phyloP scores from a whole-genome alignment of 2,329 filamentous ascomycete species.

The Fusarium tjaetaba region DNA sequence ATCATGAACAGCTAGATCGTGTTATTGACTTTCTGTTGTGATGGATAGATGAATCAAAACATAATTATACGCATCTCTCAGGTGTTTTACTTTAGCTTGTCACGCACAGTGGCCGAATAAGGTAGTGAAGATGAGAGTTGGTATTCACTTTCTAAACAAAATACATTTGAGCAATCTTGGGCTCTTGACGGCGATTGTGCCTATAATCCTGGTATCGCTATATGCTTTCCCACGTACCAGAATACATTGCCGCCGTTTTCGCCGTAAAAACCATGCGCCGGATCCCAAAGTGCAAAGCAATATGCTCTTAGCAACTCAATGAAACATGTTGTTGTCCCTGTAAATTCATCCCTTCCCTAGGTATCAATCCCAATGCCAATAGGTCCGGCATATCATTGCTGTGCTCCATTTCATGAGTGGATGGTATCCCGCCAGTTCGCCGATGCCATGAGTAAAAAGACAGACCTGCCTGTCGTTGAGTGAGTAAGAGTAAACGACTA shows the following conservation, averaged over 20 bases:
- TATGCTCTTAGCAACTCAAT: neutral
- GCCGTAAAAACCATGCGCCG: constrained; percentile 8
- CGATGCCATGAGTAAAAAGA: constrained; percentile 40
- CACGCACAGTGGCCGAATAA: neutral
- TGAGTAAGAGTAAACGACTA: constrained; percentile 19
- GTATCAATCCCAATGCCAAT: constrained; percentile 27
- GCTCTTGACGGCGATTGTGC: constrained; percentile 1
- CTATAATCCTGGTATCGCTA: neutral
- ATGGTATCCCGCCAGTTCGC: constrained; percentile 37
- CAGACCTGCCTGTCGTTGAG: constrained; percentile 34
- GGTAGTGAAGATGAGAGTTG: constrained; percentile 8
- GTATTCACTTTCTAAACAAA: constrained; percentile 5
- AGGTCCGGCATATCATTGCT: constrained; percentile 13
- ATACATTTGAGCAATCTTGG: constrained; percentile 23
- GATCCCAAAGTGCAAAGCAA: constrained; percentile 1
- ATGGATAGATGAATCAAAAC: constrained; percentile 12
- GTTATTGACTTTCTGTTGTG: constrained; percentile 3
- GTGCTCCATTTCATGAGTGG: constrained; percentile 20
- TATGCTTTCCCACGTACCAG: constrained; percentile 1
- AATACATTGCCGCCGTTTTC: constrained; percentile 11
- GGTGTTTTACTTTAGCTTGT: neutral
- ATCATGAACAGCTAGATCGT: constrained; percentile 10
- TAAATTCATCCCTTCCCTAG: constrained; percentile 3
- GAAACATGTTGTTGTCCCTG: constrained; percentile 8
- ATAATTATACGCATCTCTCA: neutral